A percentile compares a stretch with the other conserved stretches of the same genome.
Conservation (phyloP, 768 basidiomycete species). For the Panaeolus papilionaceus region DNA sequence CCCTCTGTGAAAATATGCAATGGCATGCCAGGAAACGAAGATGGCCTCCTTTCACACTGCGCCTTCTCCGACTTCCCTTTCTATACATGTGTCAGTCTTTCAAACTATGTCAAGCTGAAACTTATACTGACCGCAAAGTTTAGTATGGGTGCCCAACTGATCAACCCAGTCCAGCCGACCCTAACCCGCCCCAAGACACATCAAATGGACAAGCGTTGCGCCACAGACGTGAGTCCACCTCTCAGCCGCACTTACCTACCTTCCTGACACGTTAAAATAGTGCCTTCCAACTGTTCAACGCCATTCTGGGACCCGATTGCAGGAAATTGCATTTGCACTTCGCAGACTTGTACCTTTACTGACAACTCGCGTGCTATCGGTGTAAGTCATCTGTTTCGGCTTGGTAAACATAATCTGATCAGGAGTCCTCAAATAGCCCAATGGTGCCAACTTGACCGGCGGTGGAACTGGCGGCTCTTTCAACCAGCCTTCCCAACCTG, state of each 20-base stretch:
- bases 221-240: slow-evolving; percentile 54
- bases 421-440: slow-evolving; percentile 48
- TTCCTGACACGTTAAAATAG: slow-evolving; percentile 36
- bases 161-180: slow-evolving; percentile 60
- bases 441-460: slow-evolving; percentile 73
- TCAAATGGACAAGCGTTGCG: slow-evolving; percentile 52
- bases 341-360: slow-evolving; percentile 60
- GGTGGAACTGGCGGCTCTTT: slow-evolving; percentile 54
- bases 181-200: slow-evolving; percentile 68
- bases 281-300: slow-evolving; percentile 75
- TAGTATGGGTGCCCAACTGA: slow-evolving; percentile 77
- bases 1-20: slow-evolving; percentile 68
- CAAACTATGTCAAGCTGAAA: neutral
- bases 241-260: neutral
- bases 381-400: slow-evolving; percentile 21
- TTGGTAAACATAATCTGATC: slow-evolving; percentile 1
- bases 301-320: slow-evolving; percentile 82
- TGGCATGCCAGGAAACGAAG: slow-evolving; percentile 73
- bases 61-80: slow-evolving; percentile 79
- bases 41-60: slow-evolving; percentile 65
- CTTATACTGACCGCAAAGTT: neutral
- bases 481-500: slow-evolving; percentile 26
- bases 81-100: slow-evolving; percentile 69
- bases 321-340: slow-evolving; percentile 67
- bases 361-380: slow-evolving; percentile 64